Percentiles rank a stretch among this genome's conserved stretches.
Evolutionary conservation across 2,329 filamentous ascomycete genomes (phyloP).

Genomic region (Calonectria fujianensis): DNA sequence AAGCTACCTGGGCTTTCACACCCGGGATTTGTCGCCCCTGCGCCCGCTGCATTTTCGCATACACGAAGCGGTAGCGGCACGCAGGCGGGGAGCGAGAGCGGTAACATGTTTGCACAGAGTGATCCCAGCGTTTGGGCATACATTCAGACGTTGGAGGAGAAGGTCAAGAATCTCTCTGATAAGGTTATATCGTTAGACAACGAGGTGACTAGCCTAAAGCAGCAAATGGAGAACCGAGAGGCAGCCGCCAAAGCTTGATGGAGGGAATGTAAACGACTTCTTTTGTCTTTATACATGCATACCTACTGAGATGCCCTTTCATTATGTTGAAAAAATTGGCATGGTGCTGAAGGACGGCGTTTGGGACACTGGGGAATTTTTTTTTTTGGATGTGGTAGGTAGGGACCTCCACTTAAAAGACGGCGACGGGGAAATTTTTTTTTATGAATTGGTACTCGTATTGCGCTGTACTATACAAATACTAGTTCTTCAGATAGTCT

Average conservation of each 20-base stretch:
- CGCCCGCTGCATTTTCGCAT: conserved; percentile 57
- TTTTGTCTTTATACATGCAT: conserved; percentile 48
- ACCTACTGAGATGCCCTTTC: conserved; percentile 54
- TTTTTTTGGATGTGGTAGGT: conserved; percentile 55
- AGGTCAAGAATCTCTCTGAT: conserved; percentile 61
- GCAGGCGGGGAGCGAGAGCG: conserved; percentile 75
- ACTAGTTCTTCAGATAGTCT: conserved; percentile 52
- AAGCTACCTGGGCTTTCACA: conserved; percentile 63
- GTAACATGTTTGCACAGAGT: conserved; percentile 79
- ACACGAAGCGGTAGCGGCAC: conserved; percentile 67
- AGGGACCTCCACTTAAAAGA: conserved; percentile 57
- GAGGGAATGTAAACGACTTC: conserved; percentile 38
- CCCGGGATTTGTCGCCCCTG: conserved; percentile 58
- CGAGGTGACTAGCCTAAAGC: conserved; percentile 59
- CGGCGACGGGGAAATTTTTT: conserved; percentile 55
- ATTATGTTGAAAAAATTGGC: conserved; percentile 50
- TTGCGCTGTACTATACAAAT: conserved; percentile 56
- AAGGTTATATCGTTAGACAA: conserved; percentile 59
- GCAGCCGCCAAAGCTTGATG: conserved; percentile 51
- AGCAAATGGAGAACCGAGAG: conserved; percentile 59
- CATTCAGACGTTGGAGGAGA: conserved; percentile 81
- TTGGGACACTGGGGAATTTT: conserved; percentile 48
- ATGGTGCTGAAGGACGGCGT: conserved; percentile 57
- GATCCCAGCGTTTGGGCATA: conserved; percentile 83
- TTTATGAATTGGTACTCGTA: conserved; percentile 49